A percentile compares a stretch with the other conserved stretches of the same genome.
Conservation (phyloP, 345 rosid genomes). For the Clarkia xantiana region DNA sequence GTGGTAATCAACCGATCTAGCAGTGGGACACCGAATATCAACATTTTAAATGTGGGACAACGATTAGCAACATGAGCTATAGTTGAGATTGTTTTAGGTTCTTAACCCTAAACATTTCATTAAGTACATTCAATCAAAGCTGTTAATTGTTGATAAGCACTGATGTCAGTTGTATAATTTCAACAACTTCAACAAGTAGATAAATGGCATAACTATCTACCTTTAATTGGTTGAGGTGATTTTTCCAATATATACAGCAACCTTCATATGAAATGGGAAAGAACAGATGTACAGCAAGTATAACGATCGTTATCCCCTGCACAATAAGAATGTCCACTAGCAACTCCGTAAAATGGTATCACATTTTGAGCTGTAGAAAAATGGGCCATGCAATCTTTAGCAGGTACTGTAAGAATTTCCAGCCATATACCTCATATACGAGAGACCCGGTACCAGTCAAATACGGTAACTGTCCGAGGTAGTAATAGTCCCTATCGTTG, state of each 20-base stretch:
- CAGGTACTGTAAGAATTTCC: no score
- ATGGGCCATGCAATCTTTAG: neutral
- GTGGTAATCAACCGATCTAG: no score
- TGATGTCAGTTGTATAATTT: neutral
- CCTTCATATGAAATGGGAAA: constrained; percentile 79
- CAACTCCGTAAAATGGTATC: neutral
- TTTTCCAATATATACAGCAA: constrained; percentile 39
- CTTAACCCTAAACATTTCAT: no score
- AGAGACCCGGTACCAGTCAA: constrained; percentile 52
- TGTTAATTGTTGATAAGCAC: no score
- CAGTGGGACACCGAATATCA: no score
- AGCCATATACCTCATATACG: constrained; percentile 49
- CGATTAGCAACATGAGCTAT: no score
- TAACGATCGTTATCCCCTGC: constrained; percentile 47
- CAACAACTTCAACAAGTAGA: neutral
- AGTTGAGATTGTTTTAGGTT: no score
- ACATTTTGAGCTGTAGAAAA: neutral
- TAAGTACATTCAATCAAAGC: no score
- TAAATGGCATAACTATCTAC: constrained; percentile 16
- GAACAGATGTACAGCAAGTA: constrained; percentile 51
- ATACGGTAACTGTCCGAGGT: constrained; percentile 85
- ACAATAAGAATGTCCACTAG: constrained; percentile 8
- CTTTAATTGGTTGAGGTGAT: constrained; percentile 47
- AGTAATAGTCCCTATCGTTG: constrained; percentile 56
- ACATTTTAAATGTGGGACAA: no score